phyloP scores from a whole-genome alignment of 2,329 filamentous ascomycete species.

The Fusarium compactum region DNA sequence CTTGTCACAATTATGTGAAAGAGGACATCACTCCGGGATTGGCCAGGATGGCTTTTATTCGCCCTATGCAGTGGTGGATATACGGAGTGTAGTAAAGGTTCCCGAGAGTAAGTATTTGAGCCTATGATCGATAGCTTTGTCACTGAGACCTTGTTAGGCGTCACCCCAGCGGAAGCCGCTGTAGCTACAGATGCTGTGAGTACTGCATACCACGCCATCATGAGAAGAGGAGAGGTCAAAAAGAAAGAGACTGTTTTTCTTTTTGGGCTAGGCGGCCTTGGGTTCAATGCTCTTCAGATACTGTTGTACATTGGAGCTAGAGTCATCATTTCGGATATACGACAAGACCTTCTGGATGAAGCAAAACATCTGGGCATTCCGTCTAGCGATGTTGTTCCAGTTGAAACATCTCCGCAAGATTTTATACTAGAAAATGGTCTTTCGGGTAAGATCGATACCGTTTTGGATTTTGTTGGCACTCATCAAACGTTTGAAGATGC shows the following conservation, averaged over 20 bases:
- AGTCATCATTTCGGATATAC: constrained; percentile 36
- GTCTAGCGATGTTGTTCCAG: constrained; percentile 20
- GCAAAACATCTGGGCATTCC: constrained; percentile 27
- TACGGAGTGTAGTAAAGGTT: constrained; percentile 31
- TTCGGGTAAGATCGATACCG: constrained; percentile 26
- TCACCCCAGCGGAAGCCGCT: constrained; percentile 34
- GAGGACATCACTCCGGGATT: constrained; percentile 57
- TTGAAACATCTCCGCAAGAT: constrained; percentile 20
- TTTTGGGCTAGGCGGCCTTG: constrained; percentile 34
- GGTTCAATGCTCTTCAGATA: constrained; percentile 39
- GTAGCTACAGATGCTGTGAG: constrained; percentile 41
- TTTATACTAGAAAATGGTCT: constrained; percentile 18
- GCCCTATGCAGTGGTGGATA: constrained; percentile 52
- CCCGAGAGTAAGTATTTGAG: constrained; percentile 4
- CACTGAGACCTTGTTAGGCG: constrained; percentile 8
- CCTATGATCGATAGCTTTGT: background rate
- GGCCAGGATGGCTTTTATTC: constrained; percentile 59
- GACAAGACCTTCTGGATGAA: constrained; percentile 33
- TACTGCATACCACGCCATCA: constrained; percentile 40
- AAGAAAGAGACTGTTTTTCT: constrained; percentile 27
- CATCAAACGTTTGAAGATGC: constrained; percentile 43
- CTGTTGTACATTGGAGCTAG: constrained; percentile 29
- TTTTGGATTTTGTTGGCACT: constrained; percentile 40
- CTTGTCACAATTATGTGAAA: constrained; percentile 53
- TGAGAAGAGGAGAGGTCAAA: constrained; percentile 29